These are phyloP conservation scores for Penicillium janthinellum DNA, from an alignment of 2,329 filamentous ascomycete species.

Conservation along the genomic window DNA sequence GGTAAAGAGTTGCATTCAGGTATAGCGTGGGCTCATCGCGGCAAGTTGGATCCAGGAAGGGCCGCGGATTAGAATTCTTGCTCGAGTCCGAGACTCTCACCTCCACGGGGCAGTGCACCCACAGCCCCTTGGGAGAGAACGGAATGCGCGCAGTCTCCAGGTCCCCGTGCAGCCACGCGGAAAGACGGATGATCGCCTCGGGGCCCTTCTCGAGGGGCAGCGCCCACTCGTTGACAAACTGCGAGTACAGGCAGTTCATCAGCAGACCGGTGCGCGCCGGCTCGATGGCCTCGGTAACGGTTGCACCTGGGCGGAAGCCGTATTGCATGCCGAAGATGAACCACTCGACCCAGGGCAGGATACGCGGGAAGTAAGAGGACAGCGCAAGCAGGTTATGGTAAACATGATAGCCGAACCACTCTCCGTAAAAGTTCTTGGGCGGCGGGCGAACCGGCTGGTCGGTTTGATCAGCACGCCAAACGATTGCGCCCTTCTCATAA, in stretches of 20 bases:
- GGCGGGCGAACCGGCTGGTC: conserved; percentile 62
- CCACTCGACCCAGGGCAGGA: conserved; percentile 89
- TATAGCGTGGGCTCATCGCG: conserved; percentile 74
- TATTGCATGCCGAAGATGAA: conserved; percentile 98
- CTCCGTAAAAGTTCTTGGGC: conserved; percentile 76
- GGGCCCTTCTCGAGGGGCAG: conserved; percentile 83
- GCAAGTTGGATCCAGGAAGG: conserved; percentile 73
- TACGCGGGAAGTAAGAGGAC: conserved; percentile 72
- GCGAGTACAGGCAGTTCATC: conserved; percentile 98
- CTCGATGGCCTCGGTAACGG: conserved; percentile 73
- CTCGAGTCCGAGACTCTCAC: conserved; percentile 80
- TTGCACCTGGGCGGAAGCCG: conserved; percentile 71
- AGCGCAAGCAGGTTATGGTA: conserved; percentile 90
- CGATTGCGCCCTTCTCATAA: conserved; percentile 81
- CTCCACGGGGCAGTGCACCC: conserved; percentile 87
- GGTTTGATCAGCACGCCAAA: conserved; percentile 86
- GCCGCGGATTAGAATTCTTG: conserved; percentile 52
- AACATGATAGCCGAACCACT: conserved; percentile 77
- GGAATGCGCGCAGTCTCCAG: conserved; percentile 72
- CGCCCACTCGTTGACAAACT: conserved; percentile 98
- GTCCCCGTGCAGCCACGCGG: conserved; percentile 81
- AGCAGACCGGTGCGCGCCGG: conserved; percentile 77
- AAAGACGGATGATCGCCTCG: conserved; percentile 79
- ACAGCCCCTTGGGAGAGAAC: conserved; percentile 75
- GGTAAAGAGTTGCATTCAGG: conserved; percentile 86